These are phyloP conservation scores for Larix sibirica DNA, from an alignment of 83 land plant species.

Conservation along the genomic window DNA sequence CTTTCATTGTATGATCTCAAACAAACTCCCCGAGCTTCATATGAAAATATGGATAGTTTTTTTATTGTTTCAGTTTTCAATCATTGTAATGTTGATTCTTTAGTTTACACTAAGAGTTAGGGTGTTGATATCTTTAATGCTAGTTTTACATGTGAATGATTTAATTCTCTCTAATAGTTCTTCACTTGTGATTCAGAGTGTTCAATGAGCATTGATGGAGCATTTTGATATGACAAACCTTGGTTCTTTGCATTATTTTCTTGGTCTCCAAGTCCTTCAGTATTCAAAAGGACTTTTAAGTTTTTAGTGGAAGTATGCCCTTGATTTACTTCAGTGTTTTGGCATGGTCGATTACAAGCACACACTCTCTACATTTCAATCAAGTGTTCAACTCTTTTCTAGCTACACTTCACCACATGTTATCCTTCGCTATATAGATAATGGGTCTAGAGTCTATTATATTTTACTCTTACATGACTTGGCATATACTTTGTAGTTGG, in stretches of 20 bases:
- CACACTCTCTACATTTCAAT: background rate
- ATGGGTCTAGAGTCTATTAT: background rate
- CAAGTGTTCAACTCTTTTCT: background rate
- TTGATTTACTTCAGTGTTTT: background rate
- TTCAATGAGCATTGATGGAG: background rate
- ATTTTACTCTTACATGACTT: background rate
- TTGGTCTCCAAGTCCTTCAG: background rate
- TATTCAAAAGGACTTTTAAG: background rate
- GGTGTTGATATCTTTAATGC: background rate
- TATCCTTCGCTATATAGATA: background rate
- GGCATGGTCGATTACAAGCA: background rate
- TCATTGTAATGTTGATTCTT: background rate
- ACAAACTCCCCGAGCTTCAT: background rate
- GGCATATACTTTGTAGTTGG: background rate
- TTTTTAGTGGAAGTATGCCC: background rate
- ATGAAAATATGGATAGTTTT: background rate
- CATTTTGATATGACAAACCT: background rate
- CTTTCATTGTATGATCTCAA: background rate
- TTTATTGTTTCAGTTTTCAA: background rate
- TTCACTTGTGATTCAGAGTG: background rate
- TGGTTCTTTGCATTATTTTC: background rate
- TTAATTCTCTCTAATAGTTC: background rate
- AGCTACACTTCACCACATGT: background rate
- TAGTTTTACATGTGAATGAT: background rate
- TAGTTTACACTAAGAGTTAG: background rate